Base-by-base conservation (phyloP, 805 yeast genomes). In the Candida pseudofarinosa region DNA sequence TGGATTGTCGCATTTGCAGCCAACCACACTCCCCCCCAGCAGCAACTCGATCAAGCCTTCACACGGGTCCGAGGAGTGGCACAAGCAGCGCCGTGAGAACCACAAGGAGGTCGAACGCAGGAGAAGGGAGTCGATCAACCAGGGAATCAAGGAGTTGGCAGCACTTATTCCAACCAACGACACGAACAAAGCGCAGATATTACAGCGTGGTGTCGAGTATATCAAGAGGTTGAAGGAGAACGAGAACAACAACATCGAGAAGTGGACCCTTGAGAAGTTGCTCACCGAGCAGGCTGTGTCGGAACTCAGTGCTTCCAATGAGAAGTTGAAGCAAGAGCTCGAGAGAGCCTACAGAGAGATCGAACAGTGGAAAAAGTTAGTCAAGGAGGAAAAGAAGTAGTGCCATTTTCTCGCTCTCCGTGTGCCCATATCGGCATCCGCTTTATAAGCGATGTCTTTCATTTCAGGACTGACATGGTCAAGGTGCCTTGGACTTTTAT, bases 81-180 rank as follows among this genome's bases (percentile, higher is more conserved):
- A 84, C 58, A 76, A 75, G 47, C 80, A 81, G 59, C 81, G 97
- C 55, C 83, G 85, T 56, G 87, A 87, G 54, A 90, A 88, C 64
- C 99, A 93, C 70, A 90, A 89, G 65, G 97, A 90, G 65, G 97
- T 90, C 17, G 97, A 90, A 67, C 77, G 96, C 59, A 80, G 96
- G 54, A 79, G 97, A 64, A 79, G 97, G 58, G 96, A 89, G 60
- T 79, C 82, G 37, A 90, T 90, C 59, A 90, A 88, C 65, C 69
- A 74, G 34, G 97, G 96, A n/a, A 88, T 90, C 57, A 81, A 80
- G 54, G 87, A 82, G 53, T 73, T 90, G 53, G 85, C 90, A 26
- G 79, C 79, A 18, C 62, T 90, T 46, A 78, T 90, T 42, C 96
- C 96, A 14, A 80, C 87, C 12, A 79, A 81, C 39, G 96, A 88